phyloP scores from a whole-genome alignment of 73 alveolate genomes.

The Urostyla sp. region DNA sequence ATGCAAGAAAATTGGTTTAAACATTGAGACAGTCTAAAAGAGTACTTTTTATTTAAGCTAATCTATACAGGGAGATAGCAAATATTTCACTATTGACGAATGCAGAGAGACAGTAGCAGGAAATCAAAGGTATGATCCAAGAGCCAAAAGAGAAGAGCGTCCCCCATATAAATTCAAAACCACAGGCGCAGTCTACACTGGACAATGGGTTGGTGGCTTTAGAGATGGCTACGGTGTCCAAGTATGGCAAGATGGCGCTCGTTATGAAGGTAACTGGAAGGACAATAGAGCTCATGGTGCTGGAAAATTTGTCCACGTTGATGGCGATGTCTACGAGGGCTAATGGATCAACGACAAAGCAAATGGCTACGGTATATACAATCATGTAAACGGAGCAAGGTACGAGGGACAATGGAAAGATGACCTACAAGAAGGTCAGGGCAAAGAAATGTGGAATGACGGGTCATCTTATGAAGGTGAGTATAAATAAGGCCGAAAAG shows the following conservation, averaged over 20 bases:
- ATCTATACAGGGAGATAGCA: conserved; percentile 38
- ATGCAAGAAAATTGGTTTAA: conserved; percentile 39
- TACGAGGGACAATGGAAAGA: conserved; percentile 79
- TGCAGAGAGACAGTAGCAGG: conserved; percentile 59
- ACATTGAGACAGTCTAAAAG: conserved; percentile 37
- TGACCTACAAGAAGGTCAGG: conserved; percentile 74
- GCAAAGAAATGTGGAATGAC: conserved; percentile 80
- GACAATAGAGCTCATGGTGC: conserved; percentile 72
- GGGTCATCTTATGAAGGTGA: conserved; percentile 81
- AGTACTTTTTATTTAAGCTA: not conserved
- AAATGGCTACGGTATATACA: conserved; percentile 80
- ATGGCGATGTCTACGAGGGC: conserved; percentile 81
- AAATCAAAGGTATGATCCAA: conserved; percentile 48
- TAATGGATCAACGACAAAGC: conserved; percentile 69
- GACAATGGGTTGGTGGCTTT: conserved; percentile 87
- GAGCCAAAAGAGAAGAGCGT: conserved; percentile 69
- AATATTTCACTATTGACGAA: conserved; percentile 67
- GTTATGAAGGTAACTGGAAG: conserved; percentile 73
- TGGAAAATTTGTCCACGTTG: conserved; percentile 75
- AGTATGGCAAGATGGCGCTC: conserved; percentile 76
- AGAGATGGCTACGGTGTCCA: conserved; percentile 85
- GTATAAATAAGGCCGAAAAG: conserved; percentile 70
- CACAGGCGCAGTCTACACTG: conserved; percentile 88
- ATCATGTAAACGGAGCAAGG: conserved; percentile 77
- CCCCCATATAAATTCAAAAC: conserved; percentile 69